Base-by-base conservation (phyloP, 2,329 filamentous ascomycete genomes). In the Beauveria varroae region DNA sequence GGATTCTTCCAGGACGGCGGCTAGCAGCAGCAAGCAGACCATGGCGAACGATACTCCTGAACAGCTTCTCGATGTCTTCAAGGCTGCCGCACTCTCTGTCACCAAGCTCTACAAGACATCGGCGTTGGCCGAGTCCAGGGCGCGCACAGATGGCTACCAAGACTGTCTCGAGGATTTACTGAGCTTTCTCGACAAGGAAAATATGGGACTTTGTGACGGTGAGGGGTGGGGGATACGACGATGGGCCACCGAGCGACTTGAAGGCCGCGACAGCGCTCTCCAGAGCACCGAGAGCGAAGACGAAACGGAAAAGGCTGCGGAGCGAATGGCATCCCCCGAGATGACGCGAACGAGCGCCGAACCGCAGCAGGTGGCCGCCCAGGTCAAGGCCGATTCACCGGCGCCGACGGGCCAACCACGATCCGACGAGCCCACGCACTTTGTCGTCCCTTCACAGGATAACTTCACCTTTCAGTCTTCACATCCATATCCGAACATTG, bases 91-190 rank as follows among this genome's bases (percentile, higher is more conserved):
- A 22, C 81, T 97, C 40, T 96, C 92, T 6, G 93, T 98, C 60
- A 98, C 95, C 53, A 96, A 96, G 70, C 86, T 99, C 16, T 98
- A 98, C 79, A 97, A 96, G 76, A 93, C 88, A 44, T 93, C 93
- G 3, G 88, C 90, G 14, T 81, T 86, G 37, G 89, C 90, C 54
- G 87, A 95, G 72, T 81, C 87, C 55, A 87, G 87, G 68, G 86
- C 91, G 52, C 86, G 90, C 55, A 78, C 84, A 56, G 88, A 93
- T 44, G 95, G 95, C 28, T 98, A 97, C 68, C 93, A 97, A 73
- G 93, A 98, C 71, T 96, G 93, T 43, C 79, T 99, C 43, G 91
- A 97, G 65, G 93, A 98, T 67, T 79, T 99, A 5, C 77, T 97
- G n/a, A 76, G 81, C 18, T 96, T 96, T 67, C 78, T 98, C 59